Evolutionary conservation across 139 green algal genomes (phyloP), one percentile per base, ranked within the genome.

Genomic region (Nannochloris sp.): DNA sequence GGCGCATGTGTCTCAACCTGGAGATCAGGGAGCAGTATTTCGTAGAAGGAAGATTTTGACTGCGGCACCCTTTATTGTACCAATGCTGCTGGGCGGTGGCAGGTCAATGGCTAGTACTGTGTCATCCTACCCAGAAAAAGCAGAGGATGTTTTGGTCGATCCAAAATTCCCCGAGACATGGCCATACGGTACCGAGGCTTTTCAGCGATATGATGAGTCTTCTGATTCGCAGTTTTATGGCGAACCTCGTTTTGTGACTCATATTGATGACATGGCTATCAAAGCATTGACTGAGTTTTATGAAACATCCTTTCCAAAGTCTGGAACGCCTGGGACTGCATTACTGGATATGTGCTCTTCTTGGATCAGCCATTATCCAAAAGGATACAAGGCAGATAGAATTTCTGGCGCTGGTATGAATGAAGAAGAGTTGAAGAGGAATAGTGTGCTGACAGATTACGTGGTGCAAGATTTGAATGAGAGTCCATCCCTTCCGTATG

Each of bases 251-350:
- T 95, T 96, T 65, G 89, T 96, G 11, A 93, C 85, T 11, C 91
- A 97, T 81, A 97, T 97, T 61, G 91, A 97, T 63, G 91, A 97
- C 50, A 30, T 51, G 9, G 91, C 91, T 3, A 95, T 97, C 60
- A 68, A 66, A 8, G 80, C 89, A 2, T 76, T 97, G 10, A 94
- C 89, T 14, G 72, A 90, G 30, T 91, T 85, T 50, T 95, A 95
- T 49, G 60, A 48, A 0, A 37, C 74, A 26, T 68, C 69, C 6
- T 90, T 96, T 36, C 90, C 88, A 3, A n/a, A 74, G 3, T 75
- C 71, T 36, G 81, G 73, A 16, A 45, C 13, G 13, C 14, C 76
- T 36, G 70, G 69, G 16, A 61, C 45, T 6, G 70, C 70, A 16
- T 49, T 76, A 44, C 49, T 76, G 2, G 87, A 94, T 66, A 65